phyloP scores from a whole-genome alignment of 75 land plant genomes.

The Cunninghamia lanceolata region DNA sequence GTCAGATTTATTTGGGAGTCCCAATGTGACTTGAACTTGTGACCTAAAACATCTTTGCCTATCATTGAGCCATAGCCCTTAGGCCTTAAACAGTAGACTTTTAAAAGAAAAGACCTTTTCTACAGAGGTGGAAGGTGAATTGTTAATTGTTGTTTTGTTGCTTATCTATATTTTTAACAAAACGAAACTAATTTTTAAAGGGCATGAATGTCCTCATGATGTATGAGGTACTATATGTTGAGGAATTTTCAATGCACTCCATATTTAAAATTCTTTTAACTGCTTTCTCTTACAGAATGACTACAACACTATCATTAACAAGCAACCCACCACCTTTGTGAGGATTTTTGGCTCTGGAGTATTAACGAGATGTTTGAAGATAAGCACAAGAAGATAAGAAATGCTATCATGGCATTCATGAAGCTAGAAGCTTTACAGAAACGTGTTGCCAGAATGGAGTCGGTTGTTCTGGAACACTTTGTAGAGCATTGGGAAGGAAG shows the following conservation, averaged over 20 bases:
- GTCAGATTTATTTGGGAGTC: too few species aligned
- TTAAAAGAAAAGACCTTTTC: neutral
- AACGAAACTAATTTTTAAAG: neutral
- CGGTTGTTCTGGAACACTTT: neutral
- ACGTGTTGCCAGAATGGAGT: neutral
- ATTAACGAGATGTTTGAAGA: conserved; percentile 6
- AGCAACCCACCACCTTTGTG: conserved; percentile 12
- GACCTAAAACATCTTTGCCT: too few species aligned
- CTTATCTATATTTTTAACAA: neutral
- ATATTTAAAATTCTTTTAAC: conserved; percentile 31
- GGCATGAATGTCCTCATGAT: neutral
- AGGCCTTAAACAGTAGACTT: neutral
- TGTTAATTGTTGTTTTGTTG: neutral
- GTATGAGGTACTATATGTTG: neutral
- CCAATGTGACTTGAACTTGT: too few species aligned
- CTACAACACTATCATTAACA: conserved; percentile 9
- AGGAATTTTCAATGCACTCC: too few species aligned
- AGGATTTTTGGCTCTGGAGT: neutral
- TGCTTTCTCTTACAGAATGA: conserved; percentile 23
- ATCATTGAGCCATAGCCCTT: too few species aligned
- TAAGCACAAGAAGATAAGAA: neutral
- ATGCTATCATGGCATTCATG: conserved; percentile 17
- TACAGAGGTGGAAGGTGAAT: neutral
- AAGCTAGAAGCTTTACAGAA: conserved; percentile 19
- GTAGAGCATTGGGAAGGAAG: too few species aligned